phyloP scores from a whole-genome alignment of 164 flowering plant genomes.

The Buxus sempervirens region DNA sequence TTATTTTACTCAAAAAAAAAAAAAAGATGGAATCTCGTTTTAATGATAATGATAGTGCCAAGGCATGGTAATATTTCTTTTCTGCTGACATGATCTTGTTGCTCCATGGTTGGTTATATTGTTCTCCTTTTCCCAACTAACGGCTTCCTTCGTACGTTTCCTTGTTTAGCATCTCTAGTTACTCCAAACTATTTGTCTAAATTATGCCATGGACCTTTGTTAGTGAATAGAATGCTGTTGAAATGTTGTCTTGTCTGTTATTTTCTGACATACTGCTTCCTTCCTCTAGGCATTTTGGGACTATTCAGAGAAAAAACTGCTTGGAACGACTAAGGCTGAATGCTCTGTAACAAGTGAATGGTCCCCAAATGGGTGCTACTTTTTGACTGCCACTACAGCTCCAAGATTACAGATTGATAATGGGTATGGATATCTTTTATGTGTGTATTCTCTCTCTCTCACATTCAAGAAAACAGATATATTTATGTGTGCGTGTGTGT shows the following conservation, averaged over 20 bases:
- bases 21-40: no score
- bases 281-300: slow-evolving; percentile 88
- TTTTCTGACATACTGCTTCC: background rate
- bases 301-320: slow-evolving; percentile 60
- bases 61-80: no score
- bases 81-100: background rate
- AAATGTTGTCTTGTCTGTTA: background rate
- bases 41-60: background rate
- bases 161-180: background rate
- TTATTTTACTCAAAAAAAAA: no score
- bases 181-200: no score
- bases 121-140: background rate
- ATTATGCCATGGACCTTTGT: background rate
- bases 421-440: no score
- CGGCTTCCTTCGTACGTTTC: background rate
- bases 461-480: no score
- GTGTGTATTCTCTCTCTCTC: slow-evolving; percentile 15
- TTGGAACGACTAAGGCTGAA: slow-evolving; percentile 82
- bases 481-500: no score
- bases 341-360: slow-evolving; percentile 95
- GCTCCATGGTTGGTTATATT: background rate
- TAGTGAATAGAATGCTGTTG: background rate
- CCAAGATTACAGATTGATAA: slow-evolving; percentile 96
- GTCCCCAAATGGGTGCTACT: slow-evolving; percentile 92
- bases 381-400: slow-evolving; percentile 99